Base-by-base conservation (phyloP, 1,139 yeast species). In the Yamadazyma triangularis region DNA sequence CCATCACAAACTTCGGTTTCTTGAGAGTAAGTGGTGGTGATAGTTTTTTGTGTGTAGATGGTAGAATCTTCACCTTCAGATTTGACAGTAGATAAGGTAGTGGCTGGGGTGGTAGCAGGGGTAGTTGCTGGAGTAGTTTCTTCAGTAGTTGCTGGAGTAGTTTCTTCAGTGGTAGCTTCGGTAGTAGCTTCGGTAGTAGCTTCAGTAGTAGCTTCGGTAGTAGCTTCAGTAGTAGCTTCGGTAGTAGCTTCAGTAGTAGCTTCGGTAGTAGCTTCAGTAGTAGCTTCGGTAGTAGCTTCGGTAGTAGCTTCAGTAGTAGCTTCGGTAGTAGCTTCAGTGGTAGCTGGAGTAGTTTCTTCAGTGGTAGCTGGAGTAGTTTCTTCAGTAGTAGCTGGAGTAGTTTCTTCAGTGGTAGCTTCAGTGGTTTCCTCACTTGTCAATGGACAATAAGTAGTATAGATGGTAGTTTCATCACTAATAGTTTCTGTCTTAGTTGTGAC, bases 381-480 rank as follows among this genome's bases (percentile, higher is more conserved):
- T 15, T n/a, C 23, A 25, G 34, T 16, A 30, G 29, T 22, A 10
- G 28, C 15, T 8, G 13, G 14, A 25, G 28, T 24, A 16, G 31
- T 29, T 9, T 21, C 21, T 10, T 21, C 26, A 29, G 26, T 23
- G 6, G 25, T 12, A 8, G 15, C 14, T 23, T 29, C 12, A 22
- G 26, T 25, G 15, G 29, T 19, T 14, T n/a, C n/a, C n/a, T 33
- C 19, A 23, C 48, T 36, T 10, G 52, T 38, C 37, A 52, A 37
- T 23, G 60, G 60, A 40, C 60, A 56, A 45, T 45, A 55, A 20
- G 64, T 55, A 28, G 60, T 53, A 44, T 50, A 52, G 14, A 46
- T 31, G 15, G 60, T 47, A 27, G 40, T 34, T 7, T 15, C 13
- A 19, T 37, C 44, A 18, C 40, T 41, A 16, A 32, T 31, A 23